Percentiles rank a stretch among this genome's conserved stretches.
Evolutionary conservation across 257 asterid species (phyloP).

Genomic region (Ilex asprella): DNA sequence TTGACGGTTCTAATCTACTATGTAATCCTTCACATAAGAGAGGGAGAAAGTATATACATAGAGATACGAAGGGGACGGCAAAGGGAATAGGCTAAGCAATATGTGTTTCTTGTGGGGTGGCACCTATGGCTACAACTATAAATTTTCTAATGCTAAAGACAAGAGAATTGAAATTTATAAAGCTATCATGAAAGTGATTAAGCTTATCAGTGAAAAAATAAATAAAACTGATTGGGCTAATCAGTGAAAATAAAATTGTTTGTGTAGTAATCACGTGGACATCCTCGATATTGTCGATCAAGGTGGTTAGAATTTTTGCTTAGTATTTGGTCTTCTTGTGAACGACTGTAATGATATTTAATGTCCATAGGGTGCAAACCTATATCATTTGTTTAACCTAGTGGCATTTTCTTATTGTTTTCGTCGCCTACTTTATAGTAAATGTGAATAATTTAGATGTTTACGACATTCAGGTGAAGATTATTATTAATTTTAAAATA

Average conservation of each 20-base stretch:
- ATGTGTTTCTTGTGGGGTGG: background rate
- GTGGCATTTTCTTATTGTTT: slow-evolving; percentile 10
- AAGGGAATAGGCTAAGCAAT: background rate
- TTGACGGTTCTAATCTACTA: too few relatives aligned
- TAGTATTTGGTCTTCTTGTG: slow-evolving; percentile 9
- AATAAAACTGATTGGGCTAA: background rate
- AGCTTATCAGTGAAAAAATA: too few relatives aligned
- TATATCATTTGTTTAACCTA: too few relatives aligned
- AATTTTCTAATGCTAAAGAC: background rate
- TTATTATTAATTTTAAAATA: too few relatives aligned
- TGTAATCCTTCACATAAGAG: background rate
- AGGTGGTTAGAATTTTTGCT: slow-evolving; percentile 1
- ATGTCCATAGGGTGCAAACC: too few relatives aligned
- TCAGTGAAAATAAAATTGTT: slow-evolving; percentile 1
- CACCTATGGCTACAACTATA: background rate
- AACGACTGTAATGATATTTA: background rate
- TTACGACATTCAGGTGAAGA: slow-evolving; percentile 5
- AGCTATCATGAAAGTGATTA: background rate
- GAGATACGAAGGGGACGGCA: background rate
- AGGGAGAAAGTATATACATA: background rate
- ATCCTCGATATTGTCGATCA: slow-evolving; percentile 3
- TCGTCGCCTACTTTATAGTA: slow-evolving; percentile 11
- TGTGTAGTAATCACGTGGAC: slow-evolving; percentile 22
- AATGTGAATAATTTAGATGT: slow-evolving; percentile 4
- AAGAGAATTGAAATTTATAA: background rate